Evolutionary conservation across 2,329 filamentous ascomycete species (phyloP), one percentile per base, ranked within the genome.

Genomic region (Elsinoe fawcettii): DNA sequence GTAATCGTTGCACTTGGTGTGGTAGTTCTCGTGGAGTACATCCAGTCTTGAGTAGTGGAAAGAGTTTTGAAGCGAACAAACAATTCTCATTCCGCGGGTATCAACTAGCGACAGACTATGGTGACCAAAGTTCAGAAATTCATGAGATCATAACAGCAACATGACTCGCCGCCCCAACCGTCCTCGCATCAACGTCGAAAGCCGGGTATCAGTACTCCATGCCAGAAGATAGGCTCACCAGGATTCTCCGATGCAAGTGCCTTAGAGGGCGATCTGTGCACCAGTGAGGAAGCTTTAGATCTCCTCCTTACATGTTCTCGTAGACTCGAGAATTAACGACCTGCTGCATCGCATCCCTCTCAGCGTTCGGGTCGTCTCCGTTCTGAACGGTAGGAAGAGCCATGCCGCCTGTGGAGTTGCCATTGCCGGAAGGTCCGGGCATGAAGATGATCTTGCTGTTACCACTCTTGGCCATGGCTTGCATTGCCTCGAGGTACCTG

Each of bases 401-500:
- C 56, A 71, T 80, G 81, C 44, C 60, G 63, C 8, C 60, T 62
- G 5, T 46, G n/a, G 30, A 27, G 27, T 47, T 49, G 16, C 14
- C 25, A 23, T 37, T 12, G 9, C 34, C 14, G 11, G 60, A 56
- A 11, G 77, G 72, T 7, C 78, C 83, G 1, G 87, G 87, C 64
- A 93, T 69, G 79, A 93, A 92, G 65, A 92, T 91, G 66, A 93
- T 87, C 75, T 95, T 95, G 73, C 79, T 82, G 74, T 90, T 95
- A 49, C 90, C 89, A 0, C 83, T 83, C 81, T 96, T 97, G 66
- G 93, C 93, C 92, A 99, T 99, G 41, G 89, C 83, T 72, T 97
- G 93, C 92, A 97, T 97, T 3, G 93, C 91, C 76, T 99, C 93
- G 64, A 99, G 86, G 73, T 97, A 97, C 63, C 91, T 80, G 76